Evolutionary conservation across 306 rosid genomes (phyloP), one percentile per base, ranked within the genome.

Genomic region (Sphenostylis stenocarpa): DNA sequence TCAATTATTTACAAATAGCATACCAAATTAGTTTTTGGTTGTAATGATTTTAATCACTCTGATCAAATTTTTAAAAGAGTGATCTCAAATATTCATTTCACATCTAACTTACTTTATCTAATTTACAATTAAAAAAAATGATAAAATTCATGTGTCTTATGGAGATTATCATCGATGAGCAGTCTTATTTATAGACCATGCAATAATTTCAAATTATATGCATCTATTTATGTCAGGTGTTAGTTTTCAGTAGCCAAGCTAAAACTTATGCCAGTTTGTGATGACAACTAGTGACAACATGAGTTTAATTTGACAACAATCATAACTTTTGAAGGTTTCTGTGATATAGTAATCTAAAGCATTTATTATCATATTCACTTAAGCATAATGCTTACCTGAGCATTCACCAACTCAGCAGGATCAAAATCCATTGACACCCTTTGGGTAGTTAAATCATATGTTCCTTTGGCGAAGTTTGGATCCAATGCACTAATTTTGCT

Each of bases 401-500:
- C 11, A 24, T 81, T 83, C 28, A 67, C 3, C 4, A 53, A 56
- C 81, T 80, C 86, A 15, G 65, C 75, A 1, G 77, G 74, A 51
- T 78, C 76, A 39, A 77, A 76, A 78, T 74, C 82, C 82, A 80
- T 72, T 15, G 85, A 60, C 56, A 81, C 57, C 75, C 60, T 83
- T 71, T 67, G 84, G 48, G 44, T 90, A 15, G 85, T 26, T 14
- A 81, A 33, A 48, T 88, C 85, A 52, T 85, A 85, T 19, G 91
- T 81, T 29, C 81, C 83, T 70, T 77, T 89, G 24, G 98, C 99
- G 77, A 90, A 96, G 11, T 85, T 39, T 21, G 98, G 84, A 81
- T 96, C 99, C 16, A 96, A 21, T 12, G 93, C 93, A 85, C 96
- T 94, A 61, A 91, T 85, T 77, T 89, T 94, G 85, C 98, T 95